Base-by-base conservation (phyloP, 768 basidiomycete genomes). In the Xerocomus spinulosus region DNA sequence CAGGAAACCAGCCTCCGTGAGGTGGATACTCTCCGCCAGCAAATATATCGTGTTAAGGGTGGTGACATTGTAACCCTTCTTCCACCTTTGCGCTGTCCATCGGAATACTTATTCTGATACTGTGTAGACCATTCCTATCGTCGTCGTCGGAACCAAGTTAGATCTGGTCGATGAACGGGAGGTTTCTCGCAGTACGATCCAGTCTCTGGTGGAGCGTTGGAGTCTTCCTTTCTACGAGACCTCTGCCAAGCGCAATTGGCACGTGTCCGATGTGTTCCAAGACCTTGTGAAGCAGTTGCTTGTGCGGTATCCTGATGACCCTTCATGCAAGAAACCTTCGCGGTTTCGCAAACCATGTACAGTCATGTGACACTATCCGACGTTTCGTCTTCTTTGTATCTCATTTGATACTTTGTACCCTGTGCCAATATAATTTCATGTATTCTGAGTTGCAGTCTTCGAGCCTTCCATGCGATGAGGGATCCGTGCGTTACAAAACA, bases 201-300 rank as follows among this genome's bases (percentile, higher is more conserved):
- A 84, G 58, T 68, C 78, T 9, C 76, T 88, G 10, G 79, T 83
- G 17, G 72, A 66, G 26, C 74, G 74, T 3, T 90, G 88, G 87
- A 71, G 72, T 13, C 68, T 88, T n/a, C 85, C 77, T 6, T 86
- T 88, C 59, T 91, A 85, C 61, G 90, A 92, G 69, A 92, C 89
- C 3, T 90, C 87, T n/a, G 87, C 89, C 9, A 92, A 91, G 65
- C 74, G 79, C 39, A 82, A 90, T 59, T 88, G 85, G 87, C 81
- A 91, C 55, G 75, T 92, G 44, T 69, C 69, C 9, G 86, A 88
- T 32, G 87, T 85, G 15, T 92, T 92, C 61, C 81, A 86, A 56
- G 84, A 85, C 50, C 74, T 91, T 24, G 69, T 88, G 39, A 76
- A 77, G 52, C 87, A 86, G 56, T 87, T 91, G 87, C 77, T 83